Conservation (phyloP, 148 eudicot genomes). For the Amaranthus cruentus region DNA sequence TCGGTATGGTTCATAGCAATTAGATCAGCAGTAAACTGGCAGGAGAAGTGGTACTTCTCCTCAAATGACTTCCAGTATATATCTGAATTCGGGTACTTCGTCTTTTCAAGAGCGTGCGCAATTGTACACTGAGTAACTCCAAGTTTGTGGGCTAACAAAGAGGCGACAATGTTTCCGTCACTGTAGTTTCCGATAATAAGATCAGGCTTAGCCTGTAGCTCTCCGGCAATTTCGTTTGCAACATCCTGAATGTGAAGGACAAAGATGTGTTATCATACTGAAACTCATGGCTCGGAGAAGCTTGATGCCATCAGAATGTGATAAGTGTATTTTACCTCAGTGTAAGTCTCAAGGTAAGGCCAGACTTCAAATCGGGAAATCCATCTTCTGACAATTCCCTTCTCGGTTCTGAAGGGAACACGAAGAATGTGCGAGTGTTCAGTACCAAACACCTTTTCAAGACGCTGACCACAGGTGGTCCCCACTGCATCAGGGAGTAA, state of each 20-base stretch:
- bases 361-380: constrained; percentile 97
- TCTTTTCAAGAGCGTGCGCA: constrained; percentile 95
- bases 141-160: constrained; percentile 85
- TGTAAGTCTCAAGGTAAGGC: constrained; percentile 98
- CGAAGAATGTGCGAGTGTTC: constrained; percentile 91
- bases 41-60: constrained; percentile 91
- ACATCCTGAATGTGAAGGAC: constrained; percentile 53
- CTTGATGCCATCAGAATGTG: neutral
- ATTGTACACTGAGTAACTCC: constrained; percentile 98
- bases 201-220: constrained; percentile 89
- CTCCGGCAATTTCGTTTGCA: constrained; percentile 68
- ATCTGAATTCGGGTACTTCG: constrained; percentile 94
- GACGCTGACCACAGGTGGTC: constrained; percentile 90
- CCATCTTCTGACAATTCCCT: constrained; percentile 91
- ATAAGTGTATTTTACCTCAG: constrained; percentile 47
- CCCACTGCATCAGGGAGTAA: constrained; percentile 95
- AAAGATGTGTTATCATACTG: constrained; percentile 9
- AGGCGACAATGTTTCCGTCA: constrained; percentile 97
- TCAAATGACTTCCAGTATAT: constrained; percentile 83
- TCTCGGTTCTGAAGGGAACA: constrained; percentile 90
- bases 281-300: neutral
- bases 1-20: constrained; percentile 97
- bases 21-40: constrained; percentile 94
- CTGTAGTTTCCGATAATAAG: constrained; percentile 91
- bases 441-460: constrained; percentile 85